Conservation (phyloP, 495 filamentous ascomycete genomes). For the Halenospora varia region DNA sequence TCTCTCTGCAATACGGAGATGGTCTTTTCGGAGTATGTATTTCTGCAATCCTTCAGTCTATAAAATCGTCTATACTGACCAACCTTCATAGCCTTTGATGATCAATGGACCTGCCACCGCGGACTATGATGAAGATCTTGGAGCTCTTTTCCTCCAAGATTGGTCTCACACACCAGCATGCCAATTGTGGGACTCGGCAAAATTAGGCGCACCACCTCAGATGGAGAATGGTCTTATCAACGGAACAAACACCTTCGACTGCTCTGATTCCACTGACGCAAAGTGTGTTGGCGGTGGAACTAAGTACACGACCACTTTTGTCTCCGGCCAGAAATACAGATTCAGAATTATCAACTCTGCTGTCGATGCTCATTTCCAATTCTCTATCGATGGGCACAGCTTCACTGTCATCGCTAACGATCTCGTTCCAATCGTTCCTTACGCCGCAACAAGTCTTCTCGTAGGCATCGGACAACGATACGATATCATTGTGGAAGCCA, state of each 20-base stretch:
- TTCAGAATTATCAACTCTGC: slow-evolving; percentile 55
- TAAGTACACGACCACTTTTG: slow-evolving; percentile 43
- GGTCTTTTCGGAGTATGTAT: slow-evolving; percentile 43
- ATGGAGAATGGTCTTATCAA: slow-evolving; percentile 28
- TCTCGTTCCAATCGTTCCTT: slow-evolving; percentile 48
- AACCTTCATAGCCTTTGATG: slow-evolving; percentile 29
- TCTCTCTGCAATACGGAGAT: slow-evolving; percentile 48
- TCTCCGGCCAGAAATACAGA: slow-evolving; percentile 31
- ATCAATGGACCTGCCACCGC: slow-evolving; percentile 34
- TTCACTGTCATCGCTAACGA: slow-evolving; percentile 47
- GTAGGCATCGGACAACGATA: slow-evolving; percentile 68
- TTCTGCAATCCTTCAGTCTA: not conserved
- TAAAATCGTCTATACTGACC: slow-evolving; percentile 36
- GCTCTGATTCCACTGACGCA: slow-evolving; percentile 34
- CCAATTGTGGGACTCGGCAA: slow-evolving; percentile 29
- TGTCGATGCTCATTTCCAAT: slow-evolving; percentile 45
- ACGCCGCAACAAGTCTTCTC: slow-evolving; percentile 38
- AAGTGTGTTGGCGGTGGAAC: slow-evolving; percentile 34
- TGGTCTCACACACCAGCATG: slow-evolving; percentile 42
- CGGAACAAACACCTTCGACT: slow-evolving; percentile 37
- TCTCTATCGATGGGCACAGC: slow-evolving; percentile 47
- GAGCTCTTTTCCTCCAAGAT: slow-evolving; percentile 43
- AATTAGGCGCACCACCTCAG: slow-evolving; percentile 24
- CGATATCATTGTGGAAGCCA: slow-evolving; percentile 63
- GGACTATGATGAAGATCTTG: slow-evolving; percentile 44